Evolutionary conservation across 371 early-diverging fungal species (phyloP), one percentile per base, ranked within the genome.

Genomic region (Choanephora cucurbitarum): DNA sequence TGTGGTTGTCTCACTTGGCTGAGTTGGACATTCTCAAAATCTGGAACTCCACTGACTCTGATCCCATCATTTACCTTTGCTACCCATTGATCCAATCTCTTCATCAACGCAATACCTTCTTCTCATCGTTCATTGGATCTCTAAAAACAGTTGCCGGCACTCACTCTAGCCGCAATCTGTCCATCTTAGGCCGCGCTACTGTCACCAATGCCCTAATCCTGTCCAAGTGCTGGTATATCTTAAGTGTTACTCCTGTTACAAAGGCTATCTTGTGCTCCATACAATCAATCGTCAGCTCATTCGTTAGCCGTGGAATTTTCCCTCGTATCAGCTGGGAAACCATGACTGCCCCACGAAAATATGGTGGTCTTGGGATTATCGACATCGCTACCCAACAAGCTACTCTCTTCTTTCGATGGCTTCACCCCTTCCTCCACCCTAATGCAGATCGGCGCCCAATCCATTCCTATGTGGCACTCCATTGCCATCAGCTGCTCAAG

Each of bases 141-240:
- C 14, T 37, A 2, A 37, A 37, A 37, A 14, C 37, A 1, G 37
- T 37, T 14, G 2, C 37, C 4, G 2, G 13, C 28, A 1, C 22
- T 0, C n/a, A 46, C n/a, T 5, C 23, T 10, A 56, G 37, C 33
- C 56, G 55, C 18, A 0, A 34, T 24, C 49, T 60, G 5, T 60
- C 54, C 5, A 9, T 60, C 15, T 42, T 37, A 11, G 60, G 56
- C 40, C 17, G 62, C 5, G 55, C 50, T n/a, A 62, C 56, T 9
- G 56, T 55, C 7, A n/a, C 45, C 14, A 49, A 55, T 39, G 22
- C 55, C 11, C 46, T 62, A 13, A 46, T 56, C n/a, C 17, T 56
- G 11, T 51, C 46, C 1, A 21, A 31, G 17, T 21, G 50, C 22
- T 51, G 56, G 55, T 44, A 54, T 55, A 50, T 54, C 37, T 13